Evolutionary conservation across 805 yeast species (phyloP), one percentile per base, ranked within the genome.

Genomic region (Cyberlindnera maclurae): DNA sequence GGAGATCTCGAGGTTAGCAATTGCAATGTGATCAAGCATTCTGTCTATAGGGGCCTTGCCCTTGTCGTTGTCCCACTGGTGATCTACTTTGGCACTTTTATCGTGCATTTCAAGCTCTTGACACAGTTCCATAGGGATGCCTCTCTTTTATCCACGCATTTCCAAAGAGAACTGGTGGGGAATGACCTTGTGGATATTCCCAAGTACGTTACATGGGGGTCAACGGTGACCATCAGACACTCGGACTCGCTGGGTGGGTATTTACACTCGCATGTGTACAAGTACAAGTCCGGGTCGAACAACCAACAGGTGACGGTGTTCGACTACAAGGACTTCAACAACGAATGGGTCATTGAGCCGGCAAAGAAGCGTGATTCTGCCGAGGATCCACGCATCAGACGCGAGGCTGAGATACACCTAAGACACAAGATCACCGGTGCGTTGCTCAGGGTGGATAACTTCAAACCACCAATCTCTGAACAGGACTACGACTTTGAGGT

Each of bases 401-500:
- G 55, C 31, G 51, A 55, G 10, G 59, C 62, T 2, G 64, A 82
- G 30, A 63, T 90, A 15, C 69, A 82, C 42, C 57, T 93, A n/a
- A 76, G 74, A 64, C 97, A 93, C 58, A 68, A 69, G 41, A 44
- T 51, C 2, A 82, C 97, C 1, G 74, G 79, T 12, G 76, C 77
- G 45, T 75, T 83, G 33, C 61, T 93, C 37, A 79, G 79, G 46
- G 82, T 87, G 16, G 83, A 84, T 44, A 46, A 58, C 2, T 65
- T 73, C 36, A 76, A 89, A 43, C 96, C 97, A 3, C 96, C 96
- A 9, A 75, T 88, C 20, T 75, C 90, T 9, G 95, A 86, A 55
- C 93, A 86, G 53, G 97, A 93, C 40, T 89, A 90, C 60, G 81
- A 88, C 54, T 74, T 72, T 46, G 95, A 88, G 59, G 95, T 88